phyloP scores from a whole-genome alignment of 345 rosid genomes.

The Trapa incisa region DNA sequence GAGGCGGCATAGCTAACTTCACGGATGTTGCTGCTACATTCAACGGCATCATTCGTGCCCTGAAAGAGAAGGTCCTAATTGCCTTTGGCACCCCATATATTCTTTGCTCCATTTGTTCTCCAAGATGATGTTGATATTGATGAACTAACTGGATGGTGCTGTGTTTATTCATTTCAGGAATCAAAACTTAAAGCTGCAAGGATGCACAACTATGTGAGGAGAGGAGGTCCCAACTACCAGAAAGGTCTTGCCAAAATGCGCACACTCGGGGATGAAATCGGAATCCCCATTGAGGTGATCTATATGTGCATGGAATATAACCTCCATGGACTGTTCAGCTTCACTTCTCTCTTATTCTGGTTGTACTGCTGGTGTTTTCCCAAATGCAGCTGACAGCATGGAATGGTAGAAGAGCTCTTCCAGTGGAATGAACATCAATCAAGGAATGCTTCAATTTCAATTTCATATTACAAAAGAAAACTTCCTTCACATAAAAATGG shows the following conservation, averaged over 20 bases:
- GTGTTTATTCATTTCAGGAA: slow-evolving; percentile 25
- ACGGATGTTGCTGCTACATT: slow-evolving; percentile 96
- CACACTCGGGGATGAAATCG: slow-evolving; percentile 53
- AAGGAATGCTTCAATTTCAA: not conserved
- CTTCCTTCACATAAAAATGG: not conserved
- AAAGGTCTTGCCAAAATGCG: slow-evolving; percentile 83
- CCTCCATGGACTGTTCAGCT: not conserved
- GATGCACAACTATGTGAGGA: slow-evolving; percentile 53
- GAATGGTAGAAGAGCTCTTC: not conserved
- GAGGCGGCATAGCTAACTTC: slow-evolving; percentile 97
- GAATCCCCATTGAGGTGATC: slow-evolving; percentile 81
- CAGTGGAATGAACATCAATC: not conserved
- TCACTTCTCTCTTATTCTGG: not conserved
- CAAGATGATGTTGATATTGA: not conserved
- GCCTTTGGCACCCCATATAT: not conserved
- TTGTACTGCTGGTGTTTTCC: not conserved
- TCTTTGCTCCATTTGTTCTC: too few relatives aligned
- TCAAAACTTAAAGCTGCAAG: slow-evolving; percentile 63
- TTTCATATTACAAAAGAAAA: not conserved
- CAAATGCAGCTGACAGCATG: not conserved
- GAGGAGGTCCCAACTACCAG: slow-evolving; percentile 80
- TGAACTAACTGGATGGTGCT: not conserved
- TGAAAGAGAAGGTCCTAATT: slow-evolving; percentile 68
- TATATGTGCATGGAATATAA: not conserved
- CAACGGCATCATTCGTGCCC: slow-evolving; percentile 82